These are phyloP conservation scores for Ramalina peruviana DNA, from an alignment of 495 filamentous ascomycete species.

Conservation along the genomic window DNA sequence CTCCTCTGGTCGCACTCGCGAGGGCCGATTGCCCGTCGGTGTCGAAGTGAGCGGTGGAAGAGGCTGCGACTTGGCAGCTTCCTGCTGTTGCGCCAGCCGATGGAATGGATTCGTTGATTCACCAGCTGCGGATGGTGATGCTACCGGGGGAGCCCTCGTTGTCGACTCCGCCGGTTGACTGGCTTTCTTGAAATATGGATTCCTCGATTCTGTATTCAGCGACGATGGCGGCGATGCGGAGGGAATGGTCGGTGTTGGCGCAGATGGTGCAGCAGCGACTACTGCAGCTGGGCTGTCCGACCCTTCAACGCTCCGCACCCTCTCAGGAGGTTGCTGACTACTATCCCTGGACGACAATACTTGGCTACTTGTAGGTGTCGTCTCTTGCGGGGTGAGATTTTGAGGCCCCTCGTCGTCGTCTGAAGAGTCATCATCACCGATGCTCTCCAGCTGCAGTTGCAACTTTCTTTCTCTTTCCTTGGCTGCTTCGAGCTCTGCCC, in stretches of 20 bases:
- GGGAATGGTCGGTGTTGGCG: constrained; percentile 15
- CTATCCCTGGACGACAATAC: constrained; percentile 34
- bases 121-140: constrained; percentile 27
- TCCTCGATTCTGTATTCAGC: constrained; percentile 37
- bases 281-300: constrained; percentile 30
- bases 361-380: constrained; percentile 59
- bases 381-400: constrained; percentile 67
- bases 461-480: constrained; percentile 78
- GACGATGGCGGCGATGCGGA: constrained; percentile 21
- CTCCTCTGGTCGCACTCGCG: constrained; percentile 52
- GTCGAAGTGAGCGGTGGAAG: constrained; percentile 24
- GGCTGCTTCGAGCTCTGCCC: constrained; percentile 84
- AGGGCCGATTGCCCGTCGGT: constrained; percentile 30
- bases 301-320: background rate
- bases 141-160: constrained; percentile 12
- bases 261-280: constrained; percentile 17
- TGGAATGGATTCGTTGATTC: constrained; percentile 93
- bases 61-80: constrained; percentile 36
- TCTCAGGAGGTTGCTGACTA: constrained; percentile 29
- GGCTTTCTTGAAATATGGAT: constrained; percentile 64
- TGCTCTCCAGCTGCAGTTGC: constrained; percentile 69
- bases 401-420: constrained; percentile 83
- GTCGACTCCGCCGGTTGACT: constrained; percentile 30
- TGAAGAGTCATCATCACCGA: constrained; percentile 67
- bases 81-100: constrained; percentile 53